A percentile compares a stretch with the other conserved stretches of the same genome.
phyloP scores from a whole-genome alignment of 768 basidiomycete species.

The Lactifluus echinatus region DNA sequence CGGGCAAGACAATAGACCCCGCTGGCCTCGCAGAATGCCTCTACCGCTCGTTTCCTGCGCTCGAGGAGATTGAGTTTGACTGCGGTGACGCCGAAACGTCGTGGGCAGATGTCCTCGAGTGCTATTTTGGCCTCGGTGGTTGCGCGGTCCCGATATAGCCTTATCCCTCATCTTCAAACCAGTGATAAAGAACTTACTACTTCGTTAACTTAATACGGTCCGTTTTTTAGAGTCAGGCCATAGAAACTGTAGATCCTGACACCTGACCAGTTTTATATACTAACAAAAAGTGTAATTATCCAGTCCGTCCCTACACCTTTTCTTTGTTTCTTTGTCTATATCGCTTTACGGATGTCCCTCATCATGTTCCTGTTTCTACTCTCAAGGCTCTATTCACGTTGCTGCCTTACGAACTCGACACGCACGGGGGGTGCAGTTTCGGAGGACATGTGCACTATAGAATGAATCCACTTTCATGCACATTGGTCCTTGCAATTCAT shows the following conservation, averaged over 20 bases:
- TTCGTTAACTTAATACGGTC: background rate
- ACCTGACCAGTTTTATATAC: background rate
- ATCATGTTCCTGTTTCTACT: background rate
- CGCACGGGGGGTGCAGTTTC: too few species aligned
- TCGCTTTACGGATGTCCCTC: background rate
- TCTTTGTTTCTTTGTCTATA: background rate
- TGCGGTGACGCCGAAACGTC: constrained; percentile 12
- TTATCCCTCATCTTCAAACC: background rate
- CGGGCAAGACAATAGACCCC: constrained; percentile 14
- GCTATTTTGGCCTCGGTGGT: constrained; percentile 10
- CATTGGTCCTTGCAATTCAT: too few species aligned
- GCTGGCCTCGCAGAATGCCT: constrained; percentile 15
- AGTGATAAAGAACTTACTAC: background rate
- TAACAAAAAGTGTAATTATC: background rate
- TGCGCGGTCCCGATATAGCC: background rate
- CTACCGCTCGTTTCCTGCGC: constrained; percentile 16
- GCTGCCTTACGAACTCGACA: too few species aligned
- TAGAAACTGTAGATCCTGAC: constrained; percentile 3
- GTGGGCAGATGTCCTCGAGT: constrained; percentile 17
- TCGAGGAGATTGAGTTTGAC: constrained; percentile 17
- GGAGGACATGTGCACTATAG: background rate
- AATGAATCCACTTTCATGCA: background rate
- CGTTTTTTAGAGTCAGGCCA: background rate
- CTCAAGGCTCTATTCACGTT: background rate
- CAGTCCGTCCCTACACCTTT: background rate